Base-by-base conservation (phyloP, 345 rosid species). In the Syzygium aqueum region DNA sequence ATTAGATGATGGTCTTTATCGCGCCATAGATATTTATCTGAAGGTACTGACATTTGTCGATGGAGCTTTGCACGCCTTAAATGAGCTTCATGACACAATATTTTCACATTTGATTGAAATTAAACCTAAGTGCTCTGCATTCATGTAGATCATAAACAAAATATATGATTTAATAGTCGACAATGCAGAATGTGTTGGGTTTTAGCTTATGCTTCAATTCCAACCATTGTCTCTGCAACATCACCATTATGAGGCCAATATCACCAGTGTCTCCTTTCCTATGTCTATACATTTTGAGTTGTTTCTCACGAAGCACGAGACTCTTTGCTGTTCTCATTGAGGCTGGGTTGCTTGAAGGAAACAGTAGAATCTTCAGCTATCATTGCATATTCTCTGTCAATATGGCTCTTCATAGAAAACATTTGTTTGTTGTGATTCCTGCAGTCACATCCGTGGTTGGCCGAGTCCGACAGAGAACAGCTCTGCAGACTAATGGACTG, bases 391-490 rank as follows among this genome's bases (percentile, higher is more conserved):
- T 67, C 46, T 67, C 78, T n/a, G 86, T 54, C 3, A 1, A n/a
- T 16, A 53, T 30, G 49, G 63, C 51, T 43, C 56, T 84, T 84
- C 65, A 53, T 28, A 52, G 43, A 28, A 51, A 53, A 37, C 17
- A 6, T 54, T 25, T 13, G 77, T 83, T 87, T 28, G 19, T 23
- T 54, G 3, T 87, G 67, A 52, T 54, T 84, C 50, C 87, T 89
- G 92, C 97, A 97, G 99, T 94, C 98, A 85, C 99, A 97, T 90
- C 98, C 98, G 4, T 97, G 99, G 99, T 89, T 95, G 90, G 92
- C 94, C 1, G 99, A 97, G 92, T 90, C 98, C 0, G 98, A 97
- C 61, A 94, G 99, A 89, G 99, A 97, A 88, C 96, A 95, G 83
- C 96, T 97, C n/a, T 96, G 98, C 91, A 89, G 97, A 89, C 87